Base-by-base conservation (phyloP, 768 basidiomycete genomes). In the Russula sp. region DNA sequence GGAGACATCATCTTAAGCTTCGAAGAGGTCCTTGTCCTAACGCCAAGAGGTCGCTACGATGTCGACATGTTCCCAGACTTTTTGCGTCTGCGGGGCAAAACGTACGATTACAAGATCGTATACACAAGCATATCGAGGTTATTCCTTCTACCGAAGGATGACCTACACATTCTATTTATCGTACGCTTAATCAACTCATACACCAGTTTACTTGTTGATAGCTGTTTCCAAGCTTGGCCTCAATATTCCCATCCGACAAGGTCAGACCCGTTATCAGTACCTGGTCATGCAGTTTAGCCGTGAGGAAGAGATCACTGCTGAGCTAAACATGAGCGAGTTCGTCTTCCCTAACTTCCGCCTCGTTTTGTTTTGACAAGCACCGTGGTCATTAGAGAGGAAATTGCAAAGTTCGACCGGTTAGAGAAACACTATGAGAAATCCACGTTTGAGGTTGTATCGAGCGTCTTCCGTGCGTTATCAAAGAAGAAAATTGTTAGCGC, bases 21-120 rank as follows among this genome's bases (percentile, higher is more conserved):
- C 71, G 91, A 94, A 72, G 97, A 99, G 69, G 89, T 98, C 18
- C 83, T 94, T 26, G 93, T 98, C 5, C 80, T 94, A 51, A 98
- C 97, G 0, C 97, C 97, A 64, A 87, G 96, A 81, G 95, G 96
- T 59, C 88, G 94, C 60, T 97, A 95, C 75, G 95, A 98, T 71
- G 89, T 99, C 77, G 97, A 98, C 77, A 94, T 99, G 90, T 98
- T 92, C 80, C 87, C 87, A 28, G 91, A 92, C 59, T 98, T 94
- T 79, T 75, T 99, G 72, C 88, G 97, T 49, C 78, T 98, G 36
- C 89, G 94, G n/a, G 97, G 97, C 58, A 97, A 98, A 77, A 98
- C 95, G 1, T 98, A 98, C 76, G 97, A 99, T 75, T 99, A 99
- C 82, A 94, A 98, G 77, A 92, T 99, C 63, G 80, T 92, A 26